These are phyloP conservation scores for Saposhnikovia divaricata DNA, from an alignment of 129 eudicot species.

Conservation along the genomic window DNA sequence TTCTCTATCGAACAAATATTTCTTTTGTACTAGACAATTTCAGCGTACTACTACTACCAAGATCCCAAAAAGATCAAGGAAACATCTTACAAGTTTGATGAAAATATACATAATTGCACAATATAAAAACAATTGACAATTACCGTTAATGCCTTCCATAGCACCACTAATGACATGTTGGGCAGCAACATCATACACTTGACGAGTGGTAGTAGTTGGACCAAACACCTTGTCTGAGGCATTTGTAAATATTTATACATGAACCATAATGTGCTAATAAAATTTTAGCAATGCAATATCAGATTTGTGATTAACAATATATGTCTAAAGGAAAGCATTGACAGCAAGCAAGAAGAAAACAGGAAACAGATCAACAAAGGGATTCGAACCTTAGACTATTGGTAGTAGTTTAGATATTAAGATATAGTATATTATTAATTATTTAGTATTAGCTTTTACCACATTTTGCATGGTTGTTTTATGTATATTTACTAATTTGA, in stretches of 20 bases:
- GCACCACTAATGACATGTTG: conserved; percentile 90
- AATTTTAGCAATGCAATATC: background rate
- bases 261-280: conserved; percentile 13
- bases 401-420: too few relatives aligned
- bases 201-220: conserved; percentile 98
- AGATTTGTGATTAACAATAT: background rate
- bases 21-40: too few relatives aligned
- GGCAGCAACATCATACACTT: conserved; percentile 93
- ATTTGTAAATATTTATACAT: background rate
- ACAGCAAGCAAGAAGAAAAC: background rate
- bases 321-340: background rate
- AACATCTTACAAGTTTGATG: background rate
- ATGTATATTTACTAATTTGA: too few relatives aligned
- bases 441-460: too few relatives aligned
- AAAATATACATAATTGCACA: background rate
- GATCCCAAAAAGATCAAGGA: background rate
- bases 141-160: conserved; percentile 97
- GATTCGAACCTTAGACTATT: too few relatives aligned
- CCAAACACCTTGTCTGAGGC: conserved; percentile 93
- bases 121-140: background rate
- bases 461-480: too few relatives aligned
- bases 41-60: too few relatives aligned
- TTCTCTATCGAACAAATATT: background rate
- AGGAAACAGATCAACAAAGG: background rate
- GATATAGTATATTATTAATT: too few relatives aligned